phyloP scores from a whole-genome alignment of 2,329 filamentous ascomycete genomes.

The Neopestalotiopsis clavispora region DNA sequence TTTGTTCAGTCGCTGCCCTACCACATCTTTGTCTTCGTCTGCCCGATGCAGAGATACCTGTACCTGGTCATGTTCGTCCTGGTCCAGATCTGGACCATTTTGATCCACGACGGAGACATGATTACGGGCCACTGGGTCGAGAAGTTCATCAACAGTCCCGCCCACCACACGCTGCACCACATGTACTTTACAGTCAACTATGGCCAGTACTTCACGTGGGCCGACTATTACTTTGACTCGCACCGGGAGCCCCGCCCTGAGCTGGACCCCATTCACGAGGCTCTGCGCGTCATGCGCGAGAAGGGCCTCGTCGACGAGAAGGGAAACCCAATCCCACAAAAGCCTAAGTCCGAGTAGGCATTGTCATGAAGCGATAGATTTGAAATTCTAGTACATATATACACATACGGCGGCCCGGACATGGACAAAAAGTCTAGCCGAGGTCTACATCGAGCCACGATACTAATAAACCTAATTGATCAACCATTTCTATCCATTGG shows the following conservation, averaged over 20 bases:
- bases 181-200: slow-evolving; percentile 57
- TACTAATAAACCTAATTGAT: slow-evolving; percentile 2
- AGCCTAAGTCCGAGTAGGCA: slow-evolving; percentile 17
- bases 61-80: slow-evolving; percentile 49
- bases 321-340: slow-evolving; percentile 35
- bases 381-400: neutral
- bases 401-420: neutral
- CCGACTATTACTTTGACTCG: slow-evolving; percentile 49
- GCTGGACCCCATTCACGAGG: slow-evolving; percentile 49
- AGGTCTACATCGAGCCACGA: neutral
- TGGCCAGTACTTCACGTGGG: slow-evolving; percentile 55
- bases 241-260: slow-evolving; percentile 48
- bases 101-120: slow-evolving; percentile 56
- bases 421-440: neutral
- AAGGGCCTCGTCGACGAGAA: slow-evolving; percentile 50
- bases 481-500: neutral
- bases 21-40: slow-evolving; percentile 50
- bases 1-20: slow-evolving; percentile 52
- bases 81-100: slow-evolving; percentile 54
- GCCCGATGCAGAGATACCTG: slow-evolving; percentile 50
- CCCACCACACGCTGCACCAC: slow-evolving; percentile 53
- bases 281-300: slow-evolving; percentile 47
- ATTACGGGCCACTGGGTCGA: slow-evolving; percentile 51
- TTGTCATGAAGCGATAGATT: neutral
- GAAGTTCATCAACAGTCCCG: slow-evolving; percentile 52